Evolutionary conservation across 2,329 filamentous ascomycete genomes (phyloP).

Genomic region (Aspergillus melleus): DNA sequence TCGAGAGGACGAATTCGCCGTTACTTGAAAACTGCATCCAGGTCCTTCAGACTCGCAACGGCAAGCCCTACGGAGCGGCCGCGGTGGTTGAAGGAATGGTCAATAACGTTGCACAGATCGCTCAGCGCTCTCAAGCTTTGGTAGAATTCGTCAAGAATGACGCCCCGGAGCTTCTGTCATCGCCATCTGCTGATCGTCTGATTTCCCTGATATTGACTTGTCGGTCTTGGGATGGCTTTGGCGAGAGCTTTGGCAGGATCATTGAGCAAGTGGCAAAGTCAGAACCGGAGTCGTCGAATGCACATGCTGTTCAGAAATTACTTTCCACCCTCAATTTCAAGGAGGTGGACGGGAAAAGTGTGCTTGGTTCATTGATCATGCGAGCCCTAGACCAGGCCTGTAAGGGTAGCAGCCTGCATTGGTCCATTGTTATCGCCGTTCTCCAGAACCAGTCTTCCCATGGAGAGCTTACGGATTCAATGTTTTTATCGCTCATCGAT

Average conservation of each 20-base stretch:
- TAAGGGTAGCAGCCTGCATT: slow-evolving; percentile 36
- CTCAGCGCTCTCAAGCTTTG: slow-evolving; percentile 45
- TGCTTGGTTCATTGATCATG: slow-evolving; percentile 37
- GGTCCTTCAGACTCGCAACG: slow-evolving; percentile 55
- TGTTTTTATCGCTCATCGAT: slow-evolving; percentile 43
- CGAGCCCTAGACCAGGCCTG: slow-evolving; percentile 37
- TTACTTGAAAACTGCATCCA: slow-evolving; percentile 53
- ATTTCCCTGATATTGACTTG: slow-evolving; percentile 64
- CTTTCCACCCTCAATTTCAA: slow-evolving; percentile 39
- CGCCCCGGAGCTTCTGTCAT: slow-evolving; percentile 61
- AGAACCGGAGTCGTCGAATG: slow-evolving; percentile 32
- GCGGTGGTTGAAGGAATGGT: slow-evolving; percentile 57
- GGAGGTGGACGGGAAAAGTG: slow-evolving; percentile 35
- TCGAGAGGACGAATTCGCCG: slow-evolving; percentile 37
- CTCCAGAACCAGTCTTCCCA: slow-evolving; percentile 39
- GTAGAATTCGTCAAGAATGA: slow-evolving; percentile 56
- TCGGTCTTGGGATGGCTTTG: slow-evolving; percentile 43
- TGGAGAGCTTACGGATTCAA: slow-evolving; percentile 32
- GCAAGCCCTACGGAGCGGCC: slow-evolving; percentile 67
- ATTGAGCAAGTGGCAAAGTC: slow-evolving; percentile 36
- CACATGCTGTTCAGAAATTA: slow-evolving; percentile 39
- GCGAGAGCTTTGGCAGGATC: slow-evolving; percentile 40
- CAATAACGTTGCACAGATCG: slow-evolving; percentile 42
- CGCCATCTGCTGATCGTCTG: slow-evolving; percentile 67
- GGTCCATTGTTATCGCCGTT: slow-evolving; percentile 40